Evolutionary conservation across 2,329 filamentous ascomycete genomes (phyloP).

Genomic region (Paecilomyces dactylethromorphus): DNA sequence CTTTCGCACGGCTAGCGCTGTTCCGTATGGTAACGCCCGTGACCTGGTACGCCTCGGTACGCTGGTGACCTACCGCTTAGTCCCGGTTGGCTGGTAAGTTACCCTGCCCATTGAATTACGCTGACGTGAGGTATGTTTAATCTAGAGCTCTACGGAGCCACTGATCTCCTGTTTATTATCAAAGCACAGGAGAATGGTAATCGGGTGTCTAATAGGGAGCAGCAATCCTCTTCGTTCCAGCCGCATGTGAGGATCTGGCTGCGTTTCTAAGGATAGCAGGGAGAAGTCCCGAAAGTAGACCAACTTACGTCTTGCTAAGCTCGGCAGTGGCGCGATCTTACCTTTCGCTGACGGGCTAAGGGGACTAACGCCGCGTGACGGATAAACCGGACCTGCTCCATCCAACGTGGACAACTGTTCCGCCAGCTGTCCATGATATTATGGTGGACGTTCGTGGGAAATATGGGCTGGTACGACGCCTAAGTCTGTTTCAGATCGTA

Average conservation of each 20-base stretch:
- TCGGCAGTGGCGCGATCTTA: slow-evolving; percentile 1
- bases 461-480: background rate
- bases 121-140: background rate
- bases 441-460: background rate
- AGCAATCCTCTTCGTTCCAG: background rate
- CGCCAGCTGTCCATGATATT: background rate
- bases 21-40: background rate
- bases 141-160: background rate
- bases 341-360: background rate
- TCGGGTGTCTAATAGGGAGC: background rate
- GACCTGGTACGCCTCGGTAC: background rate
- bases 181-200: background rate
- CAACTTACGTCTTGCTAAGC: background rate
- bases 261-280: background rate
- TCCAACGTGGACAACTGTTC: background rate
- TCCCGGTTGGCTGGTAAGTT: background rate
- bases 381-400: background rate
- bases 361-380: background rate
- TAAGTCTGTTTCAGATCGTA: background rate
- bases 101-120: background rate
- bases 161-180: too few relatives aligned
- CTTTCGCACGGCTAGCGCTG: background rate
- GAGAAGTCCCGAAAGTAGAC: background rate
- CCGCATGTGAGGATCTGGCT: background rate
- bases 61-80: background rate